phyloP scores from a whole-genome alignment of 176 grass and related monocot species.

The Miscanthus lutarioriparius region DNA sequence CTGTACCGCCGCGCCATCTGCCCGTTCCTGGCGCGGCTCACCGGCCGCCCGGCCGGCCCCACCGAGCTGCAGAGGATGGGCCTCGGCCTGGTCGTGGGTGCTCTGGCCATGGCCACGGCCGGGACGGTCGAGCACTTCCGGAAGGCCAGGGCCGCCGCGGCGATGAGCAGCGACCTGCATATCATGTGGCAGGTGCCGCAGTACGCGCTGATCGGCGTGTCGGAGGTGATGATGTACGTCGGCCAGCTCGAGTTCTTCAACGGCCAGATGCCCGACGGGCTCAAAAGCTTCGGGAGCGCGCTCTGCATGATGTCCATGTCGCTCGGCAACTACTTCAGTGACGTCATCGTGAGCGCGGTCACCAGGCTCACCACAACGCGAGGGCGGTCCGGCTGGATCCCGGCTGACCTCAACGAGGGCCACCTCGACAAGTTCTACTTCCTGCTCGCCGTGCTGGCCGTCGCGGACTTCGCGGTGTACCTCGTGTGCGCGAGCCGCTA shows the following conservation, averaged over 20 bases:
- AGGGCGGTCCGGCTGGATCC: constrained; percentile 68
- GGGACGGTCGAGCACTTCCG: constrained; percentile 75
- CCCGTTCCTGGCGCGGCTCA: constrained; percentile 52
- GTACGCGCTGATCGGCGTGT: constrained; percentile 76
- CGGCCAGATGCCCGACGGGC: constrained; percentile 67
- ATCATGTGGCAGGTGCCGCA: constrained; percentile 95
- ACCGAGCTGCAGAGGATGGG: constrained; percentile 92
- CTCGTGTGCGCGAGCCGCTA: constrained; percentile 59
- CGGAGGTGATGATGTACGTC: constrained; percentile 99
- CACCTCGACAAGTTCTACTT: constrained; percentile 94
- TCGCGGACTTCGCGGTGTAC: constrained; percentile 66
- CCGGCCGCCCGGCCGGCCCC: constrained; percentile 30
- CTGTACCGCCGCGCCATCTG: constrained; percentile 67
- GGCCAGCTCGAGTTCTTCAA: constrained; percentile 98
- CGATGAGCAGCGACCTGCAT: constrained; percentile 58
- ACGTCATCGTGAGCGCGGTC: constrained; percentile 70
- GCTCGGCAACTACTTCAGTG: constrained; percentile 88
- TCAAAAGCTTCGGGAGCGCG: constrained; percentile 96
- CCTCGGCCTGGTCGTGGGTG: constrained; percentile 66
- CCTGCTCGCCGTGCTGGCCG: constrained; percentile 61
- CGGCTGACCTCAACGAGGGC: constrained; percentile 68
- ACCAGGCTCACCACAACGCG: constrained; percentile 52
- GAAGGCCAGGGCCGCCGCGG: constrained; percentile 20
- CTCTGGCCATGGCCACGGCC: constrained; percentile 73
- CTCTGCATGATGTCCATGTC: constrained; percentile 99